Conservation (phyloP, 495 filamentous ascomycete genomes). For the Penicillium coffeae region DNA sequence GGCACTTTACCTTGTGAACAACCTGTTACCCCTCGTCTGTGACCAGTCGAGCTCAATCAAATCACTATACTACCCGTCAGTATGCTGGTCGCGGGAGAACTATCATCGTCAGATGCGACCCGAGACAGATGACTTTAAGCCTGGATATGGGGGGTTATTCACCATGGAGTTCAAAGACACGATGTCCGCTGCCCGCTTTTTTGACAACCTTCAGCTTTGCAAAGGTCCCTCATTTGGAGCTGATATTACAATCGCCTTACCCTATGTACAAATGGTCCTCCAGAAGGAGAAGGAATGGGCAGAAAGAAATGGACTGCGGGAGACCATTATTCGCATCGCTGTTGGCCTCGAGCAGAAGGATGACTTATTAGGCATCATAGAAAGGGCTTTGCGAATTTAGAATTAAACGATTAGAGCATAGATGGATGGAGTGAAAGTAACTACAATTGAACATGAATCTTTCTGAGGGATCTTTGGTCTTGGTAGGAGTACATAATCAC, state of each 20-base stretch:
- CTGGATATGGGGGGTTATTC: conserved; percentile 35
- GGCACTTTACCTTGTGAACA: conserved; percentile 27
- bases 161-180: conserved; percentile 36
- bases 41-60: conserved; percentile 17
- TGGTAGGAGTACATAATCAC: no score
- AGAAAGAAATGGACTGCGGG: conserved; percentile 11
- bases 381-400: background rate
- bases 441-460: no score
- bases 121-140: conserved; percentile 13
- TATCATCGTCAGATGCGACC: conserved; percentile 34
- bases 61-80: conserved; percentile 33
- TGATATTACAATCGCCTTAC: conserved; percentile 18
- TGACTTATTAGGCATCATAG: background rate
- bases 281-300: conserved; percentile 20
- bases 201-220: conserved; percentile 13
- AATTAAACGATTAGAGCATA: no score
- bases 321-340: conserved; percentile 20
- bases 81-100: conserved; percentile 20
- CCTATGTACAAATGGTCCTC: conserved; percentile 18
- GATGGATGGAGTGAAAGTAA: no score
- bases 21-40: conserved; percentile 21
- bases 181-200: conserved; percentile 13
- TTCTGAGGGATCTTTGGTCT: no score
- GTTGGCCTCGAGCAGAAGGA: conserved; percentile 16
- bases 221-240: conserved; percentile 21